A percentile compares a stretch with the other conserved stretches of the same genome.
Evolutionary conservation across 129 eudicot genomes (phyloP).

Genomic region (Arctium lappa): DNA sequence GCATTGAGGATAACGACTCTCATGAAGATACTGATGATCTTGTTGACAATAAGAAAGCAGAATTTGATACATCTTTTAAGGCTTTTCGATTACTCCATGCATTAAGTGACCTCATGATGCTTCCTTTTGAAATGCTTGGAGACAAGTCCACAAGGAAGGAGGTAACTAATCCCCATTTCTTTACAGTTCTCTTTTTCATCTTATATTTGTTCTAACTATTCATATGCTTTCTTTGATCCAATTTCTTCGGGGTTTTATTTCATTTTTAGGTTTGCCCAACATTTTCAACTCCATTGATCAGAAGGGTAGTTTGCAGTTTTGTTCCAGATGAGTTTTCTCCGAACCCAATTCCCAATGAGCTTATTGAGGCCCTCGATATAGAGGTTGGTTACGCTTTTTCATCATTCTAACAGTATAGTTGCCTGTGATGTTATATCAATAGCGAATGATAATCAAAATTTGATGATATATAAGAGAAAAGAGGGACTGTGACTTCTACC

Average conservation of each 20-base stretch:
- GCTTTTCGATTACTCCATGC: conserved; percentile 86
- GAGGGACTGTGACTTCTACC: no score
- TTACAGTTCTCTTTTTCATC: background rate
- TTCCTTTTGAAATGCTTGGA: conserved; percentile 88
- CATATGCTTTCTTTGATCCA: background rate
- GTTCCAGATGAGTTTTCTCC: conserved; percentile 84
- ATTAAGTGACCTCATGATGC: conserved; percentile 97
- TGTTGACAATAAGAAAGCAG: conserved; percentile 25
- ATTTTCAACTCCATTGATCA: conserved; percentile 49
- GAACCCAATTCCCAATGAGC: conserved; percentile 46
- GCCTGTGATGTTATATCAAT: no score
- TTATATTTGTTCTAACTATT: background rate
- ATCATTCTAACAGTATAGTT: background rate
- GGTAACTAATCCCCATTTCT: conserved; percentile 31
- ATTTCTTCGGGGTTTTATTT: background rate
- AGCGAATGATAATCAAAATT: no score
- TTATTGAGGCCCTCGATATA: conserved; percentile 54
- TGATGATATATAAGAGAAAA: no score
- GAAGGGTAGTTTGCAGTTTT: conserved; percentile 50
- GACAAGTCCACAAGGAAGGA: conserved; percentile 77
- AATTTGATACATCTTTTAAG: conserved; percentile 50
- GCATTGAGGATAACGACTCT: conserved; percentile 60
- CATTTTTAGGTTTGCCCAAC: conserved; percentile 68
- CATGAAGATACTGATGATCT: conserved; percentile 34
- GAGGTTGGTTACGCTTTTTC: conserved; percentile 54